A percentile compares a stretch with the other conserved stretches of the same genome.
Evolutionary conservation across 2,329 filamentous ascomycete genomes (phyloP).

Genomic region (Gnomoniopsis sp.): DNA sequence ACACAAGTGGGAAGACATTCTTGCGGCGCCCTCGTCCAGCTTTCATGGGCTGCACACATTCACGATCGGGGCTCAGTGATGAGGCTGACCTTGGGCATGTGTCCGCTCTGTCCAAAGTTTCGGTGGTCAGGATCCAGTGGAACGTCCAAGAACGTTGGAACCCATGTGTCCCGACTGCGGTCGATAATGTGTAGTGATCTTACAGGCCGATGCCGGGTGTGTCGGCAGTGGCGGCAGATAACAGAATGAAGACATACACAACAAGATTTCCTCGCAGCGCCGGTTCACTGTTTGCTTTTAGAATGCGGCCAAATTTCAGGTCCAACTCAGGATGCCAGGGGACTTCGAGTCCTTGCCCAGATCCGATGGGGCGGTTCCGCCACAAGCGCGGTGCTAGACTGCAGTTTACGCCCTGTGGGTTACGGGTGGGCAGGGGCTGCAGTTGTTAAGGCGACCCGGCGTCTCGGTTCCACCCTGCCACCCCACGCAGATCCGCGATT

Average conservation of each 20-base stretch:
- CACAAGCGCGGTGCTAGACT: background rate
- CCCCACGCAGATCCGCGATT: slow-evolving; percentile 16
- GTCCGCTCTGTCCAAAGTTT: too few relatives aligned
- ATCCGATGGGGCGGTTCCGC: background rate
- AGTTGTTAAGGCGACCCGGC: background rate
- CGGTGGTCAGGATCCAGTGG: too few relatives aligned
- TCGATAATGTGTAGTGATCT: background rate
- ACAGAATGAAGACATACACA: background rate
- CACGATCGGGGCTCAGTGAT: too few relatives aligned
- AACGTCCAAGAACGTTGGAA: too few relatives aligned
- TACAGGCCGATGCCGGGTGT: background rate
- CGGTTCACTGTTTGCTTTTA: background rate
- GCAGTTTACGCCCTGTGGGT: slow-evolving; percentile 7
- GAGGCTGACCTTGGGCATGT: too few relatives aligned
- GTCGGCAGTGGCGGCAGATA: background rate
- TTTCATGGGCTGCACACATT: too few relatives aligned
- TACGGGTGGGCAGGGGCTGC: slow-evolving; percentile 1
- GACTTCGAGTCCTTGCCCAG: background rate
- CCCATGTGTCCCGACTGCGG: background rate
- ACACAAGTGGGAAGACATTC: background rate
- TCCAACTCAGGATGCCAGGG: background rate
- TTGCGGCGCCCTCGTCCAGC: too few relatives aligned
- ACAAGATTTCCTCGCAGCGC: background rate
- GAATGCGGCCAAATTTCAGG: background rate
- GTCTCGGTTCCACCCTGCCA: slow-evolving; percentile 8